phyloP scores from a whole-genome alignment of 495 filamentous ascomycete genomes.

The Clavariopsis aquatica region DNA sequence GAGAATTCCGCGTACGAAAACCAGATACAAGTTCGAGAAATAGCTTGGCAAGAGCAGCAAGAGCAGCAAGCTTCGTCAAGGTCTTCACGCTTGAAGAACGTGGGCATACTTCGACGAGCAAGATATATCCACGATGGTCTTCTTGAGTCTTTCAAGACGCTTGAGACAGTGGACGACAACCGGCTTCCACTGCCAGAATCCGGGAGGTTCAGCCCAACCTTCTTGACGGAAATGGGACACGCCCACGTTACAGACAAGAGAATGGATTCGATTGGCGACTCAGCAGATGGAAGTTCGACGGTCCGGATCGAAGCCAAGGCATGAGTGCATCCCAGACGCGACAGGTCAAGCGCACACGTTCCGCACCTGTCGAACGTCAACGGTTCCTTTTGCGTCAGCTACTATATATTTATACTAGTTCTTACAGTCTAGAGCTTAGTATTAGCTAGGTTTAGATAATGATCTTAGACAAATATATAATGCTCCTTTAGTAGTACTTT shows the following conservation, averaged over 20 bases:
- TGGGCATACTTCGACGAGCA: not conserved
- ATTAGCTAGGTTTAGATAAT: too few relatives aligned
- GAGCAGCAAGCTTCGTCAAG: too few relatives aligned
- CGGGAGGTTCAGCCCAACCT: constrained; percentile 12
- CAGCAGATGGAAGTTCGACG: too few relatives aligned
- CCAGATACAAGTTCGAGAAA: not conserved
- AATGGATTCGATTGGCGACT: not conserved
- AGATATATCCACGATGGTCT: constrained; percentile 12
- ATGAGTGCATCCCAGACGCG: too few relatives aligned
- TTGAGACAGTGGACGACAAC: constrained; percentile 5
- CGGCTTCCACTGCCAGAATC: constrained; percentile 3
- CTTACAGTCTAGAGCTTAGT: too few relatives aligned
- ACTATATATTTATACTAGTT: too few relatives aligned
- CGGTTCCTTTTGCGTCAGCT: too few relatives aligned
- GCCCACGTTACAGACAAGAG: not conserved
- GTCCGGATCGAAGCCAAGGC: too few relatives aligned
- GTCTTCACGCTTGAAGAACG: not conserved
- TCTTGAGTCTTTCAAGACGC: constrained; percentile 2
- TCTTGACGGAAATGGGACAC: constrained; percentile 8
- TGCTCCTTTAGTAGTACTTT: too few relatives aligned
- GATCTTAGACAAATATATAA: too few relatives aligned
- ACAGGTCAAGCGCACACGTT: too few relatives aligned
- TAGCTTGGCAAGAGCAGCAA: constrained; percentile 3
- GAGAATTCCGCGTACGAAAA: not conserved
- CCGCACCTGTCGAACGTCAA: too few relatives aligned